Evolutionary conservation across 345 rosid species (phyloP).

Genomic region (Cochlearia excelsa): DNA sequence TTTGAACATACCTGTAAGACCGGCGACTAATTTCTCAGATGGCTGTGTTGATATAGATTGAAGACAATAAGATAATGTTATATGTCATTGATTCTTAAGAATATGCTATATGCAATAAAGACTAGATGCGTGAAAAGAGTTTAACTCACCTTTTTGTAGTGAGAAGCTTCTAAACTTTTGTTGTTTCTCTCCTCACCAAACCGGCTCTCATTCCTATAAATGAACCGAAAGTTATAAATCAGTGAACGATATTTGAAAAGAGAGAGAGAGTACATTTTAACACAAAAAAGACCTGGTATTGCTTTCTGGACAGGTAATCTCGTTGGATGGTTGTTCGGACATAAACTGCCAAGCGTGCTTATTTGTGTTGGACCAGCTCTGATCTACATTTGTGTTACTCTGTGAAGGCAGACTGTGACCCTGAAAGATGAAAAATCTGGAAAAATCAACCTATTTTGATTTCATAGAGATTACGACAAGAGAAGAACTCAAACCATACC

Average conservation of each 20-base stretch:
- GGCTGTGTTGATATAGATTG: conserved; percentile 22
- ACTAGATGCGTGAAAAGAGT: conserved; percentile 2
- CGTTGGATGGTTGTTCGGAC: conserved; percentile 44
- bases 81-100: neutral
- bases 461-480: conserved; percentile 23
- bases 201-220: conserved; percentile 26
- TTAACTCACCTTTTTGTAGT: conserved; percentile 21
- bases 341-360: conserved; percentile 46
- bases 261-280: neutral
- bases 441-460: conserved; percentile 15
- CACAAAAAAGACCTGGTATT: conserved; percentile 52
- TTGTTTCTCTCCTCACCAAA: conserved; percentile 31
- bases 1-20: conserved; percentile 29
- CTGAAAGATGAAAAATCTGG: conserved; percentile 41
- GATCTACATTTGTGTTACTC: conserved; percentile 39
- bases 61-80: conserved; percentile 20
- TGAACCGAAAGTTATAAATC: conserved; percentile 10
- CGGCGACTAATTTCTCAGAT: conserved; percentile 33
- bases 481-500: conserved; percentile 32
- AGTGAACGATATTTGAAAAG: neutral
- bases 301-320: conserved; percentile 36
- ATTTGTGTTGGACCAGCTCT: conserved; percentile 33
- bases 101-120: conserved; percentile 18
- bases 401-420: conserved; percentile 51
- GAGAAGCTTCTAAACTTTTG: conserved; percentile 20